Conservation (phyloP, 1,139 yeast species). For the Yamadazyma dushanensis region DNA sequence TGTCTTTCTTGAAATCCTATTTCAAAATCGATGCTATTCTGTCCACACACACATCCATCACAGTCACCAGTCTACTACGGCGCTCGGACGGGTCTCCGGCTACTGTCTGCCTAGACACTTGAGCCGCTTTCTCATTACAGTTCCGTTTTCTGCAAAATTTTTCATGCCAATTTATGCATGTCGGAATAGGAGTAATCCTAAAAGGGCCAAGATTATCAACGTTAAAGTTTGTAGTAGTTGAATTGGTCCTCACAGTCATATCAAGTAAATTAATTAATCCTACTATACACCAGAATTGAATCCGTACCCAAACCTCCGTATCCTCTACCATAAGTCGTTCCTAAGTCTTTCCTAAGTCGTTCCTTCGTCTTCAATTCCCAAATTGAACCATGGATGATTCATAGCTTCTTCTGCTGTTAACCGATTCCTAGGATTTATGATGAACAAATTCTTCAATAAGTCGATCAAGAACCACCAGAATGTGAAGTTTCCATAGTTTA, state of each 20-base stretch:
- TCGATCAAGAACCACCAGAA: slow-evolving; percentile 81
- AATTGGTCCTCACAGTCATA: too few relatives aligned
- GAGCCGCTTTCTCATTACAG: background rate
- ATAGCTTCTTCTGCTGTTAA: slow-evolving; percentile 69
- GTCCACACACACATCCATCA: too few relatives aligned
- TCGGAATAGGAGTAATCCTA: too few relatives aligned
- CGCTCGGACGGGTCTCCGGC: too few relatives aligned
- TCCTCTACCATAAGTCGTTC: background rate
- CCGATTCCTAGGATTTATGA: slow-evolving; percentile 63
- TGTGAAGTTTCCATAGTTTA: slow-evolving; percentile 54
- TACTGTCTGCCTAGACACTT: too few relatives aligned
- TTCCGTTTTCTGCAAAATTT: slow-evolving; percentile 1
- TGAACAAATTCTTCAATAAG: slow-evolving; percentile 58
- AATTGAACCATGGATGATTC: slow-evolving; percentile 75
- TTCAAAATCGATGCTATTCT: too few relatives aligned
- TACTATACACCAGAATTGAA: slow-evolving; percentile 6
- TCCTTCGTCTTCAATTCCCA: slow-evolving; percentile 80
- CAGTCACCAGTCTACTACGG: too few relatives aligned
- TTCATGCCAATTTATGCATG: too few relatives aligned
- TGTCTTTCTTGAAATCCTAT: too few relatives aligned
- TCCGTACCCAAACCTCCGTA: background rate
- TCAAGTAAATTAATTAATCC: slow-evolving; percentile 4
- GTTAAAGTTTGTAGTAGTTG: too few relatives aligned
- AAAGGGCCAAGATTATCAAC: too few relatives aligned
- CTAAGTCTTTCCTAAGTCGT: slow-evolving; percentile 23